phyloP scores from a whole-genome alignment of 176 grass and related monocot genomes.

The Paspalum notatum region DNA sequence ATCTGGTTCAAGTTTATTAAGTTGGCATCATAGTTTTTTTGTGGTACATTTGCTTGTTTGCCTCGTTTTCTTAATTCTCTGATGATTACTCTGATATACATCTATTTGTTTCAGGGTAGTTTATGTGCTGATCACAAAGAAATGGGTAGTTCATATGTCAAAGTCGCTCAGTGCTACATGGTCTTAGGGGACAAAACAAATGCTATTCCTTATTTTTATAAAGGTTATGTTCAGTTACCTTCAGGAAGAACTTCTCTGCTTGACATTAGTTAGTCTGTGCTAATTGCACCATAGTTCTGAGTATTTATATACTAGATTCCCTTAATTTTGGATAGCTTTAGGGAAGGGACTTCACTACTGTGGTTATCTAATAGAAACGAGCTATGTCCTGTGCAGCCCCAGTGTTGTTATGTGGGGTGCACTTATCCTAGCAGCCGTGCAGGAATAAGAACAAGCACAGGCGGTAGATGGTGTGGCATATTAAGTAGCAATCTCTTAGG shows the following conservation, averaged over 20 bases:
- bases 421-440: no score
- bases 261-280: not conserved
- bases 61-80: conserved; percentile 6
- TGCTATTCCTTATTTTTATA: conserved; percentile 78
- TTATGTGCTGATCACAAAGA: conserved; percentile 38
- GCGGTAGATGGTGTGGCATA: no score
- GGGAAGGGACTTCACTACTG: not conserved
- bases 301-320: not conserved
- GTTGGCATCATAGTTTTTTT: not conserved
- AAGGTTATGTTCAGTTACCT: conserved; percentile 61
- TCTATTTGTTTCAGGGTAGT: conserved; percentile 53
- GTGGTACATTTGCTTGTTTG: not conserved
- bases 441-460: no score
- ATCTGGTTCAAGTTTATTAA: conserved; percentile 5
- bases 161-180: conserved; percentile 85
- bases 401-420: no score
- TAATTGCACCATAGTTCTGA: not conserved
- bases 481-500: no score
- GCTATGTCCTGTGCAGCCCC: not conserved
- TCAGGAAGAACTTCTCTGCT: conserved; percentile 23
- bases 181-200: conserved; percentile 60
- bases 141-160: conserved; percentile 60
- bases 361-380: not conserved
- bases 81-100: conserved; percentile 20
- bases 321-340: conserved; percentile 17